Evolutionary conservation across 1,139 yeast genomes (phyloP).

Genomic region (Saccharomyces hybrid): DNA sequence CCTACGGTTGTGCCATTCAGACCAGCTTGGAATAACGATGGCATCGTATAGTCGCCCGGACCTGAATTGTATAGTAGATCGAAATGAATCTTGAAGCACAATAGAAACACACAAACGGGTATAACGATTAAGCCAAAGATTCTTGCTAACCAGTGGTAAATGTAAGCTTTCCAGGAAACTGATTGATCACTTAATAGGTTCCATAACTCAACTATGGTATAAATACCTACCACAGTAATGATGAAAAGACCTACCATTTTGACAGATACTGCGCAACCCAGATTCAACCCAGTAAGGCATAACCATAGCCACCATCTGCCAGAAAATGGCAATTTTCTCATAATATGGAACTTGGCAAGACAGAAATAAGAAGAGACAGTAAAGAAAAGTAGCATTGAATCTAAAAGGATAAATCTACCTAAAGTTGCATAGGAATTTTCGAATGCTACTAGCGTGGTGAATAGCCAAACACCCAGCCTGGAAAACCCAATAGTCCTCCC

Average conservation of each 20-base stretch:
- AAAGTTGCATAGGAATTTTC: slow-evolving; percentile 84
- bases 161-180: slow-evolving; percentile 43
- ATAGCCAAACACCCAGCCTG: slow-evolving; percentile 77
- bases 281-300: slow-evolving; percentile 57
- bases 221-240: slow-evolving; percentile 66
- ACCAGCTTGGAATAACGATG: slow-evolving; percentile 93
- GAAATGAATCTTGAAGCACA: slow-evolving; percentile 68
- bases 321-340: slow-evolving; percentile 56
- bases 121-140: slow-evolving; percentile 52
- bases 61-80: slow-evolving; percentile 70
- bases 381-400: slow-evolving; percentile 91
- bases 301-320: slow-evolving; percentile 96
- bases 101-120: slow-evolving; percentile 55
- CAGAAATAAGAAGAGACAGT: slow-evolving; percentile 78
- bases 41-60: slow-evolving; percentile 96
- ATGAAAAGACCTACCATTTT: slow-evolving; percentile 80
- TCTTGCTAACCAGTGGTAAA: slow-evolving; percentile 60
- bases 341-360: slow-evolving; percentile 71
- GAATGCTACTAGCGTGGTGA: slow-evolving; percentile 75
- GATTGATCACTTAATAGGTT: slow-evolving; percentile 52
- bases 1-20: slow-evolving; percentile 71
- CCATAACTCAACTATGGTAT: slow-evolving; percentile 70
- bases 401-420: slow-evolving; percentile 86
- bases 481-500: slow-evolving; percentile 79
- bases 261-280: slow-evolving; percentile 73